A percentile compares a stretch with the other conserved stretches of the same genome.
phyloP scores from a whole-genome alignment of 768 basidiomycete genomes.

The Leccinum boreale region DNA sequence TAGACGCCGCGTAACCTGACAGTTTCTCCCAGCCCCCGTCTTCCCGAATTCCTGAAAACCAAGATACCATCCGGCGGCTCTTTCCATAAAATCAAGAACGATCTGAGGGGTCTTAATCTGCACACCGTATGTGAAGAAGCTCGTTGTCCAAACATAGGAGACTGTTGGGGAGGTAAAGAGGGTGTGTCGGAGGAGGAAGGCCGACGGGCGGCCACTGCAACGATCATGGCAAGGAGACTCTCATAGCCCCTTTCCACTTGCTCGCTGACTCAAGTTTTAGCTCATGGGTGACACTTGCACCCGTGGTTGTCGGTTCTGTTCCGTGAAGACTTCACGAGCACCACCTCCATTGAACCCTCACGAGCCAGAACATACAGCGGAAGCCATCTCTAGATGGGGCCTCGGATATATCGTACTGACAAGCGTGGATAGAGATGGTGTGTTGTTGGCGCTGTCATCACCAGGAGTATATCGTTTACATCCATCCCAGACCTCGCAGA shows the following conservation, averaged over 20 bases:
- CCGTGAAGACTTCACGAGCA: constrained; percentile 87
- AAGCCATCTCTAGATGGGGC: constrained; percentile 97
- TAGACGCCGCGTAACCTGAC: not conserved
- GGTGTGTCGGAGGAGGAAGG: constrained; percentile 64
- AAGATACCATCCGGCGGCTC: constrained; percentile 87
- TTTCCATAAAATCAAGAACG: constrained; percentile 91
- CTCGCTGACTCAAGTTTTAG: constrained; percentile 39
- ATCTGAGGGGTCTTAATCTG: constrained; percentile 84
- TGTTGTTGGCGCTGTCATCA: constrained; percentile 21
- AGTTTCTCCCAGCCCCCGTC: constrained; percentile 57
- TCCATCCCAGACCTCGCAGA: constrained; percentile 75
- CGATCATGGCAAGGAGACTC: constrained; percentile 79
- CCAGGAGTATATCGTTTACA: not conserved
- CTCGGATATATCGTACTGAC: constrained; percentile 97
- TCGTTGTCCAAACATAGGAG: constrained; percentile 98
- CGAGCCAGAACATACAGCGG: constrained; percentile 97
- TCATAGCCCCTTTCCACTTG: not conserved
- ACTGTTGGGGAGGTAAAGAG: constrained; percentile 93
- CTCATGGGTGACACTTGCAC: constrained; percentile 99
- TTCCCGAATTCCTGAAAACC: constrained; percentile 87
- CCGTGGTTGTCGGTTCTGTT: constrained; percentile 95
- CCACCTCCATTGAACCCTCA: constrained; percentile 93
- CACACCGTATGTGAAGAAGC: constrained; percentile 99
- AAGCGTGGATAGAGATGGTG: constrained; percentile 95
- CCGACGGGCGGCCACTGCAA: constrained; percentile 87